Evolutionary conservation across 495 filamentous ascomycete species (phyloP), one percentile per base, ranked within the genome.

Genomic region (Entonaema liquescens): DNA sequence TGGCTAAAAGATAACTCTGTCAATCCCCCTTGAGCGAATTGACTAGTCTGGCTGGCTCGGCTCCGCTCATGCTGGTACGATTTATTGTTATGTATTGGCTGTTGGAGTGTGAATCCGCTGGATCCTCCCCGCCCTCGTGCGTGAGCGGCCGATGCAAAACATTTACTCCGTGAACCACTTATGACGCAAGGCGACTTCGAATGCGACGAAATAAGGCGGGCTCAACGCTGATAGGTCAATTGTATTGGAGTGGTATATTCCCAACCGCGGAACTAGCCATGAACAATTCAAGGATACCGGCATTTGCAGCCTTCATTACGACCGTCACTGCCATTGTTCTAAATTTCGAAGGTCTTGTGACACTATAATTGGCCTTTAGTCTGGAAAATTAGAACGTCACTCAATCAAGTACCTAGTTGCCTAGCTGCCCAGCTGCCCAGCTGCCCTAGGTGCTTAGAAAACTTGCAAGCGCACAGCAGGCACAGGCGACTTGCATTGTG

Each of bases 151-250:
- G 61, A 68, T 62, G 70, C 65, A 68, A 73, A 64, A 72, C 70
- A 68, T 68, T 47, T 53, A 58, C 65, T 65, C 65, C 65, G 65
- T 65, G 65, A 68, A 68, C 57, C 58, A 52, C 67, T 36, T 70
- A 73, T 77, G 69, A 75, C 70, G 73, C 73, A 70, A 73, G 65
- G 55, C 68, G 52, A 61, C 60, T 52, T 59, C 57, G 38, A 56
- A 73, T 59, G 64, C 61, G 52, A 58, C 55, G 47, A 52, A 67
- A 64, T 63, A 65, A 65, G 56, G 59, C 62, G 58, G 52, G 61
- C 59, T 58, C 23, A 54, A 65, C 19, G 35, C 70, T 75, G 63
- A 75, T 75, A 77, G 70, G 75, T 55, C 75, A 75, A 73, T 75
- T 71, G 70, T 61, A 44, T 38, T 57, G 42, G 62, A 35, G 57